Base-by-base conservation (phyloP, 352 stramenopile genomes). In the Elongisporangium senticosum region DNA sequence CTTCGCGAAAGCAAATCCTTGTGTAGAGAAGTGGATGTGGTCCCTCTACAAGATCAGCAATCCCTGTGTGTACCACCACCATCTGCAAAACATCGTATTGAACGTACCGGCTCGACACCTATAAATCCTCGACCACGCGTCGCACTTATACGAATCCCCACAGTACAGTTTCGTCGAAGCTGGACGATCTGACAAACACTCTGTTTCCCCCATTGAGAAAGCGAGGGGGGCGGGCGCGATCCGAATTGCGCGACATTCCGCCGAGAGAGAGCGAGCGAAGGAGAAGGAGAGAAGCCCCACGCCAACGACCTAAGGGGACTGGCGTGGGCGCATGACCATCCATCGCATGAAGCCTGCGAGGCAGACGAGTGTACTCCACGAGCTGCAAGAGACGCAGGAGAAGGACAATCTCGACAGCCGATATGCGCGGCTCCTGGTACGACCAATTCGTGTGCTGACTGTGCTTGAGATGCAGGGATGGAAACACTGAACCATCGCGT, bases 341-440 rank as follows among this genome's bases (percentile, higher is more conserved):
- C 59, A 64, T 53, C 65, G 65, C 13, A 52, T 48, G 11, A 40
- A 53, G 21, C 68, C 80, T 14, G 56, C 77, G 68, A 77, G 84
- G 19, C 84, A 93, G 56, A 68, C 72, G n/a, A 91, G 81, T 66
- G 79, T 90, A 56, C 71, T 93, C 22, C 74, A 91, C 56, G 84
- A 93, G 58, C 61, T 91, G 20, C 81, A 91, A 56, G 83, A 93
- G 65, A 82, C 61, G 47, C 79, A 90, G 55, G 82, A 90, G 57
- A 86, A 84, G 59, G 79, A 89, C 55, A 87, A 71, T 53, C 58
- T 89, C 14, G 79, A 90, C 39, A 74, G 66, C 7, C 83, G 83
- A 58, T 93, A 90, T 51, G 68, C 74, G 55, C 81, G 83, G 6
- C 74, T 95, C 24, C 88, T 95, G 83, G 77, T 87, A 64, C 53